Base-by-base conservation (phyloP, 2,329 filamentous ascomycete genomes). In the Fusarium fujikuroi region DNA sequence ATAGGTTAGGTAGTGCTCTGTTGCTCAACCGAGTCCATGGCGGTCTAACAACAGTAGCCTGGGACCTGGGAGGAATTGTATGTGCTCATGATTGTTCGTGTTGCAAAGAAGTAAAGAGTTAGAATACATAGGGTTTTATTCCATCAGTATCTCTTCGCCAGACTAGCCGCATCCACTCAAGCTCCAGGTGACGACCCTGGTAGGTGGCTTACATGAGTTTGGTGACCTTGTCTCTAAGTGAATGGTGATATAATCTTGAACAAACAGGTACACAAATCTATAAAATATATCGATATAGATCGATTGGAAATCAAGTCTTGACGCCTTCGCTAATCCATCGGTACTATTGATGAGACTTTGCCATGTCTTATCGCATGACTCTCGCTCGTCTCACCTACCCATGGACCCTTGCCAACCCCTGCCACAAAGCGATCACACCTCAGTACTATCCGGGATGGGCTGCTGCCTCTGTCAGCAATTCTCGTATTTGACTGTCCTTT, bases 291-390 rank as follows among this genome's bases (percentile, higher is more conserved):
- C 16, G 5, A 12, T 12, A 15, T 21, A n/a, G 34, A 54, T 54
- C 50, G 25, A 40, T 40, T 30, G 50, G 34, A 15, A n/a, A n/a
- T 39, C 23, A 30, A 54, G n/a, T n/a, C 15, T 57, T 28, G 54
- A 47, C 40, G 15, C 40, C 32, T 49, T 49, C 37, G 30, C 23
- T n/a, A n/a, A 49, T 36, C 3, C 37, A 66, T 66, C 60, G 52
- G 56, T 36, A 56, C 30, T 42, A 62, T 39, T 62, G 34, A 53
- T 50, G 46, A 34, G 40, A 49, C 32, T n/a, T 16, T 43, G 28
- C 39, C 16, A 21, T 50, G 56, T 59, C 56, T 37, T 47, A 72
- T 70, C 60, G 63, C 60, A 56, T 46, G 61, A 59, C 47, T 66
- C 46, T 37, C 36, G 23, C 42, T 58, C 39, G 66, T 70, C 64